Base-by-base conservation (phyloP, 2,329 filamentous ascomycete species). In the Penicillium sp. region DNA sequence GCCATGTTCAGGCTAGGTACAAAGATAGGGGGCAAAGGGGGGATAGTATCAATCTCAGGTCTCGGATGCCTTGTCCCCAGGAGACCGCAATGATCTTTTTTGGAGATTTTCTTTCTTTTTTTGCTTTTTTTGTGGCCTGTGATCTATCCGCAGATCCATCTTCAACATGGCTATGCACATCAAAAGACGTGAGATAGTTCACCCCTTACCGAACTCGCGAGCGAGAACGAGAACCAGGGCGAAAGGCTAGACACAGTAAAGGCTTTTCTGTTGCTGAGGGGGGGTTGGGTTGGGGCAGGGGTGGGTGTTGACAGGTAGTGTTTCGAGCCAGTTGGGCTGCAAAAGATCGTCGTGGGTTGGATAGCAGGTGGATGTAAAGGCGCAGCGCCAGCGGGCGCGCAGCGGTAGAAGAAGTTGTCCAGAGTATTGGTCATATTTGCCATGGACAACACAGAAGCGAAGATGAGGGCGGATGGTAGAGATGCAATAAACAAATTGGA, bases 61-160 rank as follows among this genome's bases (percentile, higher is more conserved):
- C 52, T 56, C 47, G 45, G 34, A 27, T 29, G 28, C 36, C 36
- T 41, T 38, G 36, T 37, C 40, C 42, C 45, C 47, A 38, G 39
- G 36, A 51, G 48, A 52, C 46, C 28, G 36, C 43, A 40, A 41
- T 28, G 15, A 47, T 42, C 32, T 45, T 56, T 56, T 56, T 56
- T 47, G 43, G 43, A 29, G 45, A 39, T 56, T 56, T 54, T 54
- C 44, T 54, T 41, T 45, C 39, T 41, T 56, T 56, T 55, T 54
- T 50, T 53, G 50, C 47, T 53, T 56, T 56, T 56, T 56, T 56
- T 56, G 49, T 41, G 49, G 45, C 47, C 51, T 48, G 41, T 43
- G 33, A 43, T 29, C 47, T 34, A 45, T 37, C 36, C 25, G 28
- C 15, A 21, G 18, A 23, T 16, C 36, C 16, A 18, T n/a, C 10